Base-by-base conservation (phyloP, 495 filamentous ascomycete species). In the Aspergillus funiculosus region DNA sequence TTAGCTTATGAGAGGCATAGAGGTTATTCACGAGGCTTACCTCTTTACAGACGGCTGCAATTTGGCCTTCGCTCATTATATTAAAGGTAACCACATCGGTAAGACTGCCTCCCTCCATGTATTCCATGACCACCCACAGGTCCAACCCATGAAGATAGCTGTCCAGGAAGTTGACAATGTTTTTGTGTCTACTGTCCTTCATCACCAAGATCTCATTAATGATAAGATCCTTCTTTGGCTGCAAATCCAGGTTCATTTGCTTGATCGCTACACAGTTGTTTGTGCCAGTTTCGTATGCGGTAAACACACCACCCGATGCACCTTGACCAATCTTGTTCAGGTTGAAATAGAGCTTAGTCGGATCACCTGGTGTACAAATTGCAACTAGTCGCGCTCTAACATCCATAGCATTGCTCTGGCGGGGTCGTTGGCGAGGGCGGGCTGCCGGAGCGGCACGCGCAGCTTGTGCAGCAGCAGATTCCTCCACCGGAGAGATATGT, bases 151-250 rank as follows among this genome's bases (percentile, higher is more conserved):
- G 83, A 15, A 98, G 72, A 62, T 86, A 97, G 61, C 89, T 95
- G 71, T 96, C 92, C 68, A 96, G 86, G 67, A 96, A 98, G 61
- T 98, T 98, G 63, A 98, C 92, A 61, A 98, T 95, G 59, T 98
- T 98, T 63, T 86, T 89, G 63, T 98, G 92, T 40, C 87, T 91
- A 70, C 89, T 95, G 57, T 96, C 92, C 69, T 95, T 95, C 92
- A 98, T 98, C 21, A 98, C 92, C 25, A 98, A 65, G 48, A 98
- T 98, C 59, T 98, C 92, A 61, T 98, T 97, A 67, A 98, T 95
- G 52, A 98, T 98, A 6, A 96, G 73, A 57, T 98, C 92, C 64
- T 98, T 98, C 77, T 97, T 98, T 5, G 92, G 92, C 53, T 98
- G 92, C 61, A 97, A 82, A 61, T 96, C 92, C 38, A 98, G 71